phyloP scores from a whole-genome alignment of 2,329 filamentous ascomycete species.

The Chrysoporthe cubensis region DNA sequence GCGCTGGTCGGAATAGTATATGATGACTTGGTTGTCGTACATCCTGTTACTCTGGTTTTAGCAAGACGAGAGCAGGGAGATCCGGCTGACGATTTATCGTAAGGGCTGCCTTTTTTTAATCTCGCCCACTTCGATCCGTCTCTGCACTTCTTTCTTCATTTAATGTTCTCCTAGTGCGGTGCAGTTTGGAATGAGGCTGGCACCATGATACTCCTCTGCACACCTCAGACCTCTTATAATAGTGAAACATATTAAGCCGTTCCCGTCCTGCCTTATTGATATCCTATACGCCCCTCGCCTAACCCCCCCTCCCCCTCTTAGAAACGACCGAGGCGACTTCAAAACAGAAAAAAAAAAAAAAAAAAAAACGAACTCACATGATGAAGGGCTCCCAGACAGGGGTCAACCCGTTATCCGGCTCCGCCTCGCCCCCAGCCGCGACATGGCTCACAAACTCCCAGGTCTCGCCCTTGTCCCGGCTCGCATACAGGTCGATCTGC shows the following conservation, averaged over 20 bases:
- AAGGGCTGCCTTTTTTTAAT: not conserved
- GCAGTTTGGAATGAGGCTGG: no score
- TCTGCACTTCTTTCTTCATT: not conserved
- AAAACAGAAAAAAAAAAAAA: not conserved
- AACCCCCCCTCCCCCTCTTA: no score
- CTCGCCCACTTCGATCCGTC: not conserved
- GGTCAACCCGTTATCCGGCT: constrained; percentile 66
- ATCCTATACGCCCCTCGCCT: no score
- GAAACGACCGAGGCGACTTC: no score
- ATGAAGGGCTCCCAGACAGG: constrained; percentile 77
- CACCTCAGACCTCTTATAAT: not conserved
- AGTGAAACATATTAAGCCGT: no score
- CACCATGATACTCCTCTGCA: no score
- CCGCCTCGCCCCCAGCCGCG: constrained; percentile 64
- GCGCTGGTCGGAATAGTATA: constrained; percentile 75
- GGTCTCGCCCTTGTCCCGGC: constrained; percentile 59
- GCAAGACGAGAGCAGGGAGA: not conserved
- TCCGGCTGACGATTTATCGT: not conserved
- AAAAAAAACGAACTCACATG: constrained; percentile 36
- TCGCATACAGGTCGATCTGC: constrained; percentile 72
- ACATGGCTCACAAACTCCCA: constrained; percentile 72
- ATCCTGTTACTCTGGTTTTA: constrained; percentile 41
- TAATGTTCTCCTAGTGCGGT: no score
- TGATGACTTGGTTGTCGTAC: constrained; percentile 61
- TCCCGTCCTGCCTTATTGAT: no score